phyloP scores from a whole-genome alignment of 1,139 yeast genomes.

The Hansenula lynferdii region DNA sequence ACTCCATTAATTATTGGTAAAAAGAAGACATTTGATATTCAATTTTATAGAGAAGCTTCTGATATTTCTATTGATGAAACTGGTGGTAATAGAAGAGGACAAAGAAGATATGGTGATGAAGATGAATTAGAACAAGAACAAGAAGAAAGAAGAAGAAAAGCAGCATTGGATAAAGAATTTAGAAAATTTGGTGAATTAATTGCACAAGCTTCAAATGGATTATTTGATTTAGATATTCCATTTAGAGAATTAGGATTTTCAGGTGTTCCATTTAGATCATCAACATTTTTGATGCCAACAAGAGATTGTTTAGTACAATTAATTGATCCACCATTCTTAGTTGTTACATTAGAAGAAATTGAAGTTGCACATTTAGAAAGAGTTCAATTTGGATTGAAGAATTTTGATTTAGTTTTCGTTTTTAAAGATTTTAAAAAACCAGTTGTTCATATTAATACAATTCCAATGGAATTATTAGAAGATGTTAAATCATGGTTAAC shows the following conservation, averaged over 20 bases:
- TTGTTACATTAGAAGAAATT: conserved; percentile 84
- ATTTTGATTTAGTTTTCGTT: conserved; percentile 92
- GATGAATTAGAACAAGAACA: conserved; percentile 99
- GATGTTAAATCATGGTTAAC: conserved; percentile 95
- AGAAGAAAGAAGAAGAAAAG: conserved; percentile 92
- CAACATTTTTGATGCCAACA: conserved; percentile 95
- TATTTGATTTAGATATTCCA: conserved; percentile 87
- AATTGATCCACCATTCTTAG: conserved; percentile 92
- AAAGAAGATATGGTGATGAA: conserved; percentile 94
- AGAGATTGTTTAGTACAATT: conserved; percentile 94
- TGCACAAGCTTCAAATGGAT: conserved; percentile 78
- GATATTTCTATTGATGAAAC: conserved; percentile 98
- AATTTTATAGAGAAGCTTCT: conserved; percentile 94
- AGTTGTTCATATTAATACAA: conserved; percentile 89
- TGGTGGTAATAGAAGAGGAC: conserved; percentile 78
- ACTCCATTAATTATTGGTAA: conserved; percentile 95
- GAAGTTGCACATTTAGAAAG: conserved; percentile 96
- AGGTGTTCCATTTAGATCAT: conserved; percentile 96
- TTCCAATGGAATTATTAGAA: conserved; percentile 89
- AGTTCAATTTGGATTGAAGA: conserved; percentile 94
- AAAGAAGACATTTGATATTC: conserved; percentile 92
- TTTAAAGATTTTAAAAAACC: conserved; percentile 86
- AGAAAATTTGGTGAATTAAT: conserved; percentile 85
- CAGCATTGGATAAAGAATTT: conserved; percentile 88
- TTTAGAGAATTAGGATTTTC: conserved; percentile 95